phyloP scores from a whole-genome alignment of 163 green algal genomes.

The Chlorella variabilis region DNA sequence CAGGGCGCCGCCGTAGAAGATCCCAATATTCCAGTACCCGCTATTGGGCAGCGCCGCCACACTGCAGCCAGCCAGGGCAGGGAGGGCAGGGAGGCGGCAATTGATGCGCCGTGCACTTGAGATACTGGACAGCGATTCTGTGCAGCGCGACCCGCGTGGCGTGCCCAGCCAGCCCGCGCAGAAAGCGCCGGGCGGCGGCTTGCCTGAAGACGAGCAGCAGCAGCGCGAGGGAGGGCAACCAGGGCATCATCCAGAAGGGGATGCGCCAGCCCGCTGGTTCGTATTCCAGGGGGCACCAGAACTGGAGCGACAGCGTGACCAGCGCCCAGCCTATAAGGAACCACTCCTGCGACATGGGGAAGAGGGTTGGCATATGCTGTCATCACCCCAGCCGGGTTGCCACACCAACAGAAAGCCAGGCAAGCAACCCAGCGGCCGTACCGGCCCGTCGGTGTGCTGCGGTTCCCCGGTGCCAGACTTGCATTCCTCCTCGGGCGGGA shows the following conservation, averaged over 20 bases:
- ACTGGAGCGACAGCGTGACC: neutral
- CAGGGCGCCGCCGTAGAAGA: neutral
- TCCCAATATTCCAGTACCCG: neutral
- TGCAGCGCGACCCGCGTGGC: no score
- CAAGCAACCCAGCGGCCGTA: no score
- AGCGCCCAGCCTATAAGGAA: conserved; percentile 1
- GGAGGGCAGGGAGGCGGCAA: neutral
- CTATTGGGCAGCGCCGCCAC: conserved; percentile 6
- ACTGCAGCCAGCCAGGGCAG: neutral
- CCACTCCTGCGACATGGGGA: neutral
- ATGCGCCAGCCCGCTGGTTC: conserved; percentile 23
- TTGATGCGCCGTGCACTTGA: neutral
- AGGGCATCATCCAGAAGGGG: conserved; percentile 39
- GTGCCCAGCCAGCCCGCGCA: no score
- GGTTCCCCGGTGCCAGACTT: no score
- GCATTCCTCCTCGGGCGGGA: no score
- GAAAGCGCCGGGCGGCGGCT: neutral
- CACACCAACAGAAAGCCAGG: no score
- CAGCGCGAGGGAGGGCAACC: conserved; percentile 42
- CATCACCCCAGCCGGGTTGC: no score
- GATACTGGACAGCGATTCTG: no score
- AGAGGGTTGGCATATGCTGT: no score
- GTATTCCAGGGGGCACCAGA: conserved; percentile 31
- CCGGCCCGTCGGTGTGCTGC: no score
- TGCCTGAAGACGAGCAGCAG: conserved; percentile 38